Percentiles rank a stretch among this genome's conserved stretches.
Evolutionary conservation across 2,329 filamentous ascomycete species (phyloP).

Genomic region (Fusarium hostae): DNA sequence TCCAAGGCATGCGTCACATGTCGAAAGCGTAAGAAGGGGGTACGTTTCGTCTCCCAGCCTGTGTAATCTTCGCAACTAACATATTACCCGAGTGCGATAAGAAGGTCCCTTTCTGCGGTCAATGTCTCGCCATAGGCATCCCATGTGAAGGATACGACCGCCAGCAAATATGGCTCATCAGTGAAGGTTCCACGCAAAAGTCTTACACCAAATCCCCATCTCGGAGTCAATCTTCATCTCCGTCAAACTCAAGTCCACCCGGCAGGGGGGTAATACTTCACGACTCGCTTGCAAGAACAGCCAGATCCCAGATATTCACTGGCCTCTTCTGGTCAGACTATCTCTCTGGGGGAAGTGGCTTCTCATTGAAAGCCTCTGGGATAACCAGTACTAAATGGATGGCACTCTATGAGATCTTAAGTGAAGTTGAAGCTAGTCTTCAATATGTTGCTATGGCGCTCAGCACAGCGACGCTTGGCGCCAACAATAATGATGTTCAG

Average conservation of each 20-base stretch:
- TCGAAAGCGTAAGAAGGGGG: constrained; percentile 14
- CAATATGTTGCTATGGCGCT: constrained; percentile 19
- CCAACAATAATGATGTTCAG: not conserved
- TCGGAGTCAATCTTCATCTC: not conserved
- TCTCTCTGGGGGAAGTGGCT: constrained; percentile 6
- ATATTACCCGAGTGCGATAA: no score
- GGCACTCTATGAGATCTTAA: not conserved
- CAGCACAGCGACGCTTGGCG: constrained; percentile 8
- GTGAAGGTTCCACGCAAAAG: not conserved
- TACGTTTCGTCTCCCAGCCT: no score
- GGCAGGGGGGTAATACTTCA: not conserved
- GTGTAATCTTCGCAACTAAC: no score
- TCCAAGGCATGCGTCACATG: constrained; percentile 23
- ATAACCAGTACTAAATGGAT: constrained; percentile 10
- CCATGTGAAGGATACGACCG: constrained; percentile 10
- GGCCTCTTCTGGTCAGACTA: constrained; percentile 23
- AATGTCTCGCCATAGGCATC: constrained; percentile 7
- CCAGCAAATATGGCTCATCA: constrained; percentile 19
- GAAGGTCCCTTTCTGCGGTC: not conserved
- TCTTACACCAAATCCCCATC: not conserved
- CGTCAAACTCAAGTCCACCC: rapidly evolving
- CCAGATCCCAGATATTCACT: constrained; percentile 12
- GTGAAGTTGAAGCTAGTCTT: not conserved
- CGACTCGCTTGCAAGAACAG: not conserved
- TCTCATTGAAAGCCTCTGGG: not conserved